These are phyloP conservation scores for Phylloporus sp. DNA, from an alignment of 1,284 basidiomycete species.

Conservation along the genomic window DNA sequence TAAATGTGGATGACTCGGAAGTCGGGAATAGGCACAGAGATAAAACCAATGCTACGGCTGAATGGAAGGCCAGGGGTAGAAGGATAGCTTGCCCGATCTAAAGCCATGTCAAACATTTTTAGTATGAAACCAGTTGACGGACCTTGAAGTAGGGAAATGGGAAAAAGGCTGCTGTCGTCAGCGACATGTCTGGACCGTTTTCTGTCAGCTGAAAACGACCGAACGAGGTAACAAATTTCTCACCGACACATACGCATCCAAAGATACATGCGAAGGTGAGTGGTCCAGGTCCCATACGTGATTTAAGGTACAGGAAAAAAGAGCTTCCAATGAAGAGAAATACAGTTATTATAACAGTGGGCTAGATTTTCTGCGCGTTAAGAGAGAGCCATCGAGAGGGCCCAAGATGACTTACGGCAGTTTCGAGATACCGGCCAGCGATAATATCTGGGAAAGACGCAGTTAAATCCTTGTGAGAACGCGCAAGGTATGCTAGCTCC, in stretches of 20 bases:
- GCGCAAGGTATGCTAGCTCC: slow-evolving; percentile 62
- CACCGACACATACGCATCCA: slow-evolving; percentile 59
- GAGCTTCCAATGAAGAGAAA: slow-evolving; percentile 71
- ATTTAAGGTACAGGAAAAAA: slow-evolving; percentile 67
- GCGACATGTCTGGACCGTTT: slow-evolving; percentile 51
- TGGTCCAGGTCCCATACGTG: slow-evolving; percentile 66
- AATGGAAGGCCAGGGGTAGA: slow-evolving; percentile 66
- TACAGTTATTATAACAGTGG: slow-evolving; percentile 62
- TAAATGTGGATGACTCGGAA: slow-evolving; percentile 68
- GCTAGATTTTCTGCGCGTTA: slow-evolving; percentile 38
- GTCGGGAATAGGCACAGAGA: slow-evolving; percentile 69
- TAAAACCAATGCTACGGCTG: slow-evolving; percentile 56
- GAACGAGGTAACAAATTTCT: slow-evolving; percentile 12
- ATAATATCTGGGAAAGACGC: slow-evolving; percentile 46
- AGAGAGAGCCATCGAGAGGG: background rate
- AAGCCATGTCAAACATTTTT: slow-evolving; percentile 8
- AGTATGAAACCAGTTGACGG: slow-evolving; percentile 13
- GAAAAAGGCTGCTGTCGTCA: slow-evolving; percentile 64
- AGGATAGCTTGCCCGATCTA: slow-evolving; percentile 57
- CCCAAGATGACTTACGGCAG: slow-evolving; percentile 45
- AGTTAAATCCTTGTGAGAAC: slow-evolving; percentile 48
- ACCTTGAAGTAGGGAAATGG: slow-evolving; percentile 69
- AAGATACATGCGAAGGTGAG: slow-evolving; percentile 64
- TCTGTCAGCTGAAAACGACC: background rate
- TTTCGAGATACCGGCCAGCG: slow-evolving; percentile 62